Conservation (phyloP, 2,329 filamentous ascomycete species). For the Xylariaceae sp. region DNA sequence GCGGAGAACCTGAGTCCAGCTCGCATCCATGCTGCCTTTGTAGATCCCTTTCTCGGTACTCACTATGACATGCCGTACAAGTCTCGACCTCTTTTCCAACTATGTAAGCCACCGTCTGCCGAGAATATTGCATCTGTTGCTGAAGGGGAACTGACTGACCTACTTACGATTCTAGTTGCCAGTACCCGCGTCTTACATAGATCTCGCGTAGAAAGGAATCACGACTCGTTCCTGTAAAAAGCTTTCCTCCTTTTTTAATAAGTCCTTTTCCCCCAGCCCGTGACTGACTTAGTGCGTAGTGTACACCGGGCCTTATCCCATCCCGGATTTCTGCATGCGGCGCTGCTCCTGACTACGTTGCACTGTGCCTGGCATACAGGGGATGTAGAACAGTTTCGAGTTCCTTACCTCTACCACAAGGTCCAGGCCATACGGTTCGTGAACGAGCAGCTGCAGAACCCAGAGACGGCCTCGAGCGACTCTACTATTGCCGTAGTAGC, state of each 20-base stretch:
- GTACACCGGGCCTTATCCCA: slow-evolving; percentile 41
- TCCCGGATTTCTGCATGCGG: slow-evolving; percentile 42
- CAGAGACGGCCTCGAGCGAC: slow-evolving; percentile 37
- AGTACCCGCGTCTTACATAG: slow-evolving; percentile 40
- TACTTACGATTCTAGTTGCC: slow-evolving; percentile 31
- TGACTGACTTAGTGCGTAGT: slow-evolving; percentile 24
- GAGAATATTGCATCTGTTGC: slow-evolving; percentile 5
- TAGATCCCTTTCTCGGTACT: slow-evolving; percentile 29
- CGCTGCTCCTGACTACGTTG: slow-evolving; percentile 40
- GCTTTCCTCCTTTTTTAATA: too few species aligned
- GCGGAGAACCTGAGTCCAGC: slow-evolving; percentile 14
- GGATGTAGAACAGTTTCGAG: slow-evolving; percentile 40
- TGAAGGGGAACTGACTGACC: slow-evolving; percentile 7
- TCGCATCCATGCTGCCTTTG: slow-evolving; percentile 23
- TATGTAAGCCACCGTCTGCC: slow-evolving; percentile 30
- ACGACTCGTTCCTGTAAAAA: slow-evolving; percentile 33
- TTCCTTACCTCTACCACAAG: slow-evolving; percentile 44
- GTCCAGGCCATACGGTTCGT: slow-evolving; percentile 43
- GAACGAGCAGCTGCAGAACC: slow-evolving; percentile 38
- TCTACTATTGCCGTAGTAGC: slow-evolving; percentile 41
- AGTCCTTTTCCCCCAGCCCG: background rate
- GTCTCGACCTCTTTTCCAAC: slow-evolving; percentile 33
- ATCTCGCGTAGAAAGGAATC: slow-evolving; percentile 35
- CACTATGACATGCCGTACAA: slow-evolving; percentile 32
- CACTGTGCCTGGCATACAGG: slow-evolving; percentile 44